Percentiles rank a stretch among this genome's conserved stretches.
Evolutionary conservation across 2,329 filamentous ascomycete genomes (phyloP).

Genomic region (Aspergillus sp.): DNA sequence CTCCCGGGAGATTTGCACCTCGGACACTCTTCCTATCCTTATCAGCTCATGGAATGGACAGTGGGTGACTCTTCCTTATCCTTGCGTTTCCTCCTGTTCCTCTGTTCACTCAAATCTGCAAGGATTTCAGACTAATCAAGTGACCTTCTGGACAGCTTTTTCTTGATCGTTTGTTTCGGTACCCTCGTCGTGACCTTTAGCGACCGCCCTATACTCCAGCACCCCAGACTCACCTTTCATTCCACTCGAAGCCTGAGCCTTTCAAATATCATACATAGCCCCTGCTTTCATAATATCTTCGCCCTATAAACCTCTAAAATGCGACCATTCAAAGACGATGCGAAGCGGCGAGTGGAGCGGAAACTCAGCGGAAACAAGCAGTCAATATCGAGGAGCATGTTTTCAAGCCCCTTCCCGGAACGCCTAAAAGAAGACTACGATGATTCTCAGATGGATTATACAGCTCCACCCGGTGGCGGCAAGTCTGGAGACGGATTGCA

Average conservation of each 20-base stretch:
- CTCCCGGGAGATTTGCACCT: not conserved
- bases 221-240: constrained; percentile 3
- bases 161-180: not conserved
- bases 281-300: not conserved
- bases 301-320: constrained; percentile 20
- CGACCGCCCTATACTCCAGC: constrained; percentile 11
- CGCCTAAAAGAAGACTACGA: constrained; percentile 60
- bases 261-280: not conserved
- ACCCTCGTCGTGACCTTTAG: constrained; percentile 11
- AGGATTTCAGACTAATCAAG: constrained; percentile 7
- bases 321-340: constrained; percentile 40
- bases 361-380: constrained; percentile 45
- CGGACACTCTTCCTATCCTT: constrained; percentile 7
- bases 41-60: constrained; percentile 13
- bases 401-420: constrained; percentile 57
- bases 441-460: constrained; percentile 62
- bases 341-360: constrained; percentile 43
- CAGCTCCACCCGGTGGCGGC: constrained; percentile 49
- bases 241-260: not conserved
- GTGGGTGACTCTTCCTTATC: constrained; percentile 4
- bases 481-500: constrained; percentile 45
- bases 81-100: not conserved
- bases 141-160: constrained; percentile 12
- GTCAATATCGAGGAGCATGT: constrained; percentile 42
- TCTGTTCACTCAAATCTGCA: not conserved